phyloP scores from a whole-genome alignment of 768 basidiomycete species.

The Tephrocybe sp. region DNA sequence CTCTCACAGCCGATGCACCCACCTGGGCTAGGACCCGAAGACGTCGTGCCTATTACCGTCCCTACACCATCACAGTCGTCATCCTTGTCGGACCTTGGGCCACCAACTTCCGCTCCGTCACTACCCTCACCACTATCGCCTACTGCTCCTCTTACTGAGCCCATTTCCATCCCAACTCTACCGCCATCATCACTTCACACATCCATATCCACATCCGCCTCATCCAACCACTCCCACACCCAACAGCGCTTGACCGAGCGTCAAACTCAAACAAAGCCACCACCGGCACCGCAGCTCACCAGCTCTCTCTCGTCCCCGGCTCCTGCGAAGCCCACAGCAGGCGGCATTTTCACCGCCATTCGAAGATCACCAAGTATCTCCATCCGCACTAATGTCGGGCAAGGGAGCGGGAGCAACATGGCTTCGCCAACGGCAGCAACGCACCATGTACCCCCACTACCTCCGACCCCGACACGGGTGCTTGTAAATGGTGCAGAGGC shows the following conservation, averaged over 20 bases:
- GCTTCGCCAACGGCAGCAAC: slow-evolving; percentile 1
- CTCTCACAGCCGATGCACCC: slow-evolving; percentile 2
- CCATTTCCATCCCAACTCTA: neutral
- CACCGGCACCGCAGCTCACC: slow-evolving; percentile 8
- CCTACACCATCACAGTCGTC: slow-evolving; percentile 7
- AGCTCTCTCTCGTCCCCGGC: slow-evolving; percentile 3
- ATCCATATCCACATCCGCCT: slow-evolving; percentile 19
- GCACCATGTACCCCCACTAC: neutral
- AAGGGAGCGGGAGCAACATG: neutral
- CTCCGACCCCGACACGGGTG: neutral
- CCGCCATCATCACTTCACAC: slow-evolving; percentile 1
- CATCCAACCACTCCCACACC: slow-evolving; percentile 9
- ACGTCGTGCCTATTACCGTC: slow-evolving; percentile 7
- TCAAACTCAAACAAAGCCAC: neutral
- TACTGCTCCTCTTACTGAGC: neutral
- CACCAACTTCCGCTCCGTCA: neutral
- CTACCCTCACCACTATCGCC: neutral
- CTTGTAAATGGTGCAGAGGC: neutral
- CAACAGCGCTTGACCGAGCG: neutral
- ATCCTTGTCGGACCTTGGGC: slow-evolving; percentile 1
- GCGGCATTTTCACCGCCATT: slow-evolving; percentile 18
- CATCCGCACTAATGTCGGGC: slow-evolving; percentile 8
- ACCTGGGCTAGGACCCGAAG: slow-evolving; percentile 13
- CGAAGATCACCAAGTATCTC: slow-evolving; percentile 11
- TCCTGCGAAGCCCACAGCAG: slow-evolving; percentile 4